These are phyloP conservation scores for Scheffersomyces parashehatae DNA, from an alignment of 1,139 yeast genomes.

Conservation along the genomic window DNA sequence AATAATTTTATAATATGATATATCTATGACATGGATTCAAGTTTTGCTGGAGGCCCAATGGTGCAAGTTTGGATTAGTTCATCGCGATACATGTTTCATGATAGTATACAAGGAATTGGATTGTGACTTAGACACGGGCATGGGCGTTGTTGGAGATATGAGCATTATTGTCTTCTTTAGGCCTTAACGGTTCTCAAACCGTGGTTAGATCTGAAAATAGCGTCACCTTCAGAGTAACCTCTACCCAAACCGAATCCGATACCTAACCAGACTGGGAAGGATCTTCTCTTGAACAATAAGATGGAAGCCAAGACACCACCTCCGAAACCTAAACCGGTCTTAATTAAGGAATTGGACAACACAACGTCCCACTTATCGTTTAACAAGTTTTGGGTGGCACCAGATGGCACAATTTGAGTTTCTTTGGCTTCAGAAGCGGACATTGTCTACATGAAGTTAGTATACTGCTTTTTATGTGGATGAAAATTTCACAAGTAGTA, in stretches of 20 bases:
- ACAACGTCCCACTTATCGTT: conserved; percentile 97
- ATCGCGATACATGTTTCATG: too few species aligned
- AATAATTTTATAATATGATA: not conserved
- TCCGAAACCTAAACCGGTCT: conserved; percentile 97
- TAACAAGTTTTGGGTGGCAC: conserved; percentile 64
- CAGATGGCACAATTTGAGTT: conserved; percentile 34
- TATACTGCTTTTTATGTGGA: too few species aligned
- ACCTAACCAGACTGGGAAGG: conserved; percentile 97
- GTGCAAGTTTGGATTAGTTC: too few species aligned
- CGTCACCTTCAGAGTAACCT: conserved; percentile 97
- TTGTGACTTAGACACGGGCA: too few species aligned
- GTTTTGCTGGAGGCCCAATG: too few species aligned
- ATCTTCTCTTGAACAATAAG: conserved; percentile 84
- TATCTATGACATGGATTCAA: not conserved
- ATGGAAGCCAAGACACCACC: conserved; percentile 96
- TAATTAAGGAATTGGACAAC: conserved; percentile 88
- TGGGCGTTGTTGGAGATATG: too few species aligned
- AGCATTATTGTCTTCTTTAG: conserved; percentile 21
- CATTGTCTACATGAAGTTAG: conserved; percentile 6
- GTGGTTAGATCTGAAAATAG: conserved; percentile 81
- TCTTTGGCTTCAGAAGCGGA: conserved; percentile 10
- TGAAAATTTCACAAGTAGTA: too few species aligned
- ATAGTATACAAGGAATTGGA: too few species aligned
- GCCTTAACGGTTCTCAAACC: conserved; percentile 76
- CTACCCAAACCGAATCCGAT: conserved; percentile 96